phyloP scores from a whole-genome alignment of 164 flowering plant genomes.

The Piper longum region DNA sequence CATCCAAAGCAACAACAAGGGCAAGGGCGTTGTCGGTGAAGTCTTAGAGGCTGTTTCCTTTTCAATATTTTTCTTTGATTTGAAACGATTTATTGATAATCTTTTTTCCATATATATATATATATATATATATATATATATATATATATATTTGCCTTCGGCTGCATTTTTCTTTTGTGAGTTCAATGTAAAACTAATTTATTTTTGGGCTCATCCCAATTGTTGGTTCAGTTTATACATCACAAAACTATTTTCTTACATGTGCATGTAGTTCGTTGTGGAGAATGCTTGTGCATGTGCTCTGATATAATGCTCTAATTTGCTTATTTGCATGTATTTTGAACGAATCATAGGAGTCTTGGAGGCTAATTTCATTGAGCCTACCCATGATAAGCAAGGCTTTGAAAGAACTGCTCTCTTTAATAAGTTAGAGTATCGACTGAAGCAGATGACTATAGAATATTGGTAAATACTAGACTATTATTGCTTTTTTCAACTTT shows the following conservation, averaged over 20 bases:
- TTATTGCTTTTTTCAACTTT: not conserved
- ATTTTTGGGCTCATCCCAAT: no score
- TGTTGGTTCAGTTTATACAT: no score
- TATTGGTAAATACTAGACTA: conserved; percentile 48
- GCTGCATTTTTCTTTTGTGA: not conserved
- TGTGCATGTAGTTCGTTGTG: not conserved
- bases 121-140: no score
- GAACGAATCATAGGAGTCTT: conserved; percentile 45
- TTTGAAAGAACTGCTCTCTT: conserved; percentile 81
- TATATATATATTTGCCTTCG: not conserved
- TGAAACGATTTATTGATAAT: no score
- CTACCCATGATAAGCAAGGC: conserved; percentile 92
- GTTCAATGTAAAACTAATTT: no score
- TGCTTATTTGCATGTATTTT: not conserved
- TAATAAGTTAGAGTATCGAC: conserved; percentile 78
- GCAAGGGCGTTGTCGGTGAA: conserved; percentile 89
- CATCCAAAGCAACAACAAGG: conserved; percentile 33
- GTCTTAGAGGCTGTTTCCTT: not conserved
- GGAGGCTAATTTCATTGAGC: conserved; percentile 85
- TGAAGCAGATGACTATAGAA: conserved; percentile 81
- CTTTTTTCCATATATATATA: no score
- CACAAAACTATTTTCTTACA: not conserved
- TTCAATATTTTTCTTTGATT: not conserved
- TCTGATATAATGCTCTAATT: not conserved
- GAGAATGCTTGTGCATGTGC: not conserved